Evolutionary conservation across 257 asterid genomes (phyloP).

Genomic region (Eustoma russellianum): DNA sequence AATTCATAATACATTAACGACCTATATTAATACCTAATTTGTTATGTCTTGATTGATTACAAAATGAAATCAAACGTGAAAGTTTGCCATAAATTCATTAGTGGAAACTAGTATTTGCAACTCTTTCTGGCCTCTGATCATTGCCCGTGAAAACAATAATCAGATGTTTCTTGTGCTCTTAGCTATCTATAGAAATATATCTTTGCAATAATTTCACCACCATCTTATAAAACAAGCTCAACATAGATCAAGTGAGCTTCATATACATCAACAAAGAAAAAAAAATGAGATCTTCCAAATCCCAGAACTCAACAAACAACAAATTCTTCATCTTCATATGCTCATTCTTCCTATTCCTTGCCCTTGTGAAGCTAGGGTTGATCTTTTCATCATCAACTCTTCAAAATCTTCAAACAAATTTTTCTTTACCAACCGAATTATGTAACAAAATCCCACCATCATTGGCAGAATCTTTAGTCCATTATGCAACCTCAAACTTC

Average conservation of each 20-base stretch:
- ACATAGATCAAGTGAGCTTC: neutral
- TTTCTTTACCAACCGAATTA: conserved; percentile 2
- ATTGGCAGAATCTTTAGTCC: conserved; percentile 51
- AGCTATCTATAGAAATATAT: neutral
- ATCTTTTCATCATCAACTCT: conserved; percentile 2
- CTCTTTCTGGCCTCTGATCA: no score
- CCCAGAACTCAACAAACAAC: conserved; percentile 8
- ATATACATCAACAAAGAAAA: neutral
- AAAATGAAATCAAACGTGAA: conserved; percentile 1
- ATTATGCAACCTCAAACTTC: conserved; percentile 63
- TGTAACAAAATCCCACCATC: conserved; percentile 62
- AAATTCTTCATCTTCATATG: conserved; percentile 3
- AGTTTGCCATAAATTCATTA: neutral
- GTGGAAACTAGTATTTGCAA: neutral
- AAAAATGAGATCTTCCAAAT: conserved; percentile 23
- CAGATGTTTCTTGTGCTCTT: neutral
- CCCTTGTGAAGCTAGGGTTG: conserved; percentile 10
- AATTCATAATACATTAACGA: no score
- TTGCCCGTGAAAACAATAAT: no score
- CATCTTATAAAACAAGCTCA: neutral
- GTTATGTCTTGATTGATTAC: neutral
- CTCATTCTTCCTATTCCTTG: conserved; percentile 5
- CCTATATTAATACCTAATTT: no score
- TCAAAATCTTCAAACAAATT: neutral
- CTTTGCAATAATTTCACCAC: neutral